These are phyloP conservation scores for Annulohypoxylon bovei DNA, from an alignment of 495 filamentous ascomycete genomes.

Conservation along the genomic window DNA sequence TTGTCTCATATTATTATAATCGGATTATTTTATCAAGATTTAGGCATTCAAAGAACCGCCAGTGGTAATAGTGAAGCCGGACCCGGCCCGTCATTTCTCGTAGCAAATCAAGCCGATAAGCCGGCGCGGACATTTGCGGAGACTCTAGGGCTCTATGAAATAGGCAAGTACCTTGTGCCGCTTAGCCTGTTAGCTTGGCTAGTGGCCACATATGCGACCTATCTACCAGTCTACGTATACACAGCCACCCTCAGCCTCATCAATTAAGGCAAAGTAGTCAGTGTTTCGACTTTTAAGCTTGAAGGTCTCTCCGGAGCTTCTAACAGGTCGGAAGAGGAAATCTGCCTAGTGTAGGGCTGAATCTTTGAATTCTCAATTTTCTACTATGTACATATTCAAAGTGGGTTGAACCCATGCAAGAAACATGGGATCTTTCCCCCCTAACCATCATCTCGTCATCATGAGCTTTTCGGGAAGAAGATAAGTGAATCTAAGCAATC, in stretches of 20 bases:
- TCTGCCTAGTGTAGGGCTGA: constrained; percentile 44
- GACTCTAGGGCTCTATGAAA: not conserved
- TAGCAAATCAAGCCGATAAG: constrained; percentile 1
- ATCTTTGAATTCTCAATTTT: constrained; percentile 15
- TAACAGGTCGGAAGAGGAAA: constrained; percentile 6
- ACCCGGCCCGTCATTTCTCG: not conserved
- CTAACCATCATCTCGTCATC: not conserved
- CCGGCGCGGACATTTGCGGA: constrained; percentile 18
- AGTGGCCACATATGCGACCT: not conserved
- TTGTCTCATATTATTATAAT: not conserved
- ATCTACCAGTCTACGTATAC: too few relatives aligned
- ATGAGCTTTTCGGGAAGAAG: constrained; percentile 4
- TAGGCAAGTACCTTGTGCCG: not conserved
- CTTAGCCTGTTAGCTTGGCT: not conserved
- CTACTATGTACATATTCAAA: not conserved
- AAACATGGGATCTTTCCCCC: constrained; percentile 21
- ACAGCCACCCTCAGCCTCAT: constrained; percentile 37
- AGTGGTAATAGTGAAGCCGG: constrained; percentile 8
- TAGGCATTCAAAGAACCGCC: not conserved
- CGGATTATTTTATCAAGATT: not conserved
- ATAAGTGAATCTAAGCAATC: not conserved
- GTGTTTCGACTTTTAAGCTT: constrained; percentile 17
- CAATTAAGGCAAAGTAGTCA: constrained; percentile 22
- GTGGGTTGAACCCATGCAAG: constrained; percentile 17
- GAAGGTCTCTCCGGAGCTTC: not conserved